Evolutionary conservation across 1,139 yeast genomes (phyloP).

Genomic region (Diutina pseudorugosa): DNA sequence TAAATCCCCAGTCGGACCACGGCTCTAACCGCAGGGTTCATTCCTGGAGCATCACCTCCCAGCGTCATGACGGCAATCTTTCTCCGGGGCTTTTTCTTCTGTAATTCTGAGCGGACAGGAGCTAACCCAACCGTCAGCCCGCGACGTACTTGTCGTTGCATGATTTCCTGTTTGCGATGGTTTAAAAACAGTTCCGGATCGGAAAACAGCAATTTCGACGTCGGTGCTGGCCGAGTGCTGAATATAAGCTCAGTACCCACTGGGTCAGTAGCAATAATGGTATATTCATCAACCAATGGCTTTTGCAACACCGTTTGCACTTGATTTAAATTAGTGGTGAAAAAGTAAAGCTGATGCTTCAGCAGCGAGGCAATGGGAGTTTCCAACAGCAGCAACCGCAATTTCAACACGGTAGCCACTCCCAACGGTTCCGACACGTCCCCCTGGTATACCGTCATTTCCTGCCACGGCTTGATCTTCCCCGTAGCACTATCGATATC

Average conservation of each 20-base stretch:
- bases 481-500: constrained; percentile 30
- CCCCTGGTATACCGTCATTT: constrained; percentile 42
- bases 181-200: constrained; percentile 20
- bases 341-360: constrained; percentile 25
- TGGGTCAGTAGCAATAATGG: constrained; percentile 37
- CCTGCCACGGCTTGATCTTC: constrained; percentile 46
- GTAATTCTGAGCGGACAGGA: not conserved
- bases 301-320: constrained; percentile 22
- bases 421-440: constrained; percentile 21
- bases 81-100: constrained; percentile 14
- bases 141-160: constrained; percentile 5
- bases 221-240: constrained; percentile 20
- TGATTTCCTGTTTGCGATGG: constrained; percentile 11
- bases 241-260: constrained; percentile 41
- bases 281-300: constrained; percentile 9
- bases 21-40: constrained; percentile 93
- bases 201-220: constrained; percentile 17
- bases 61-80: constrained; percentile 93
- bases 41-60: constrained; percentile 98
- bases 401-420: constrained; percentile 33
- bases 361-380: constrained; percentile 16
- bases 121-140: constrained; percentile 2
- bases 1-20: constrained; percentile 84
- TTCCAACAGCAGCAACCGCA: constrained; percentile 36
- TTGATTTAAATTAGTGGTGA: constrained; percentile 34